These are phyloP conservation scores for Arctium lappa DNA, from an alignment of 129 eudicot genomes.

Conservation along the genomic window DNA sequence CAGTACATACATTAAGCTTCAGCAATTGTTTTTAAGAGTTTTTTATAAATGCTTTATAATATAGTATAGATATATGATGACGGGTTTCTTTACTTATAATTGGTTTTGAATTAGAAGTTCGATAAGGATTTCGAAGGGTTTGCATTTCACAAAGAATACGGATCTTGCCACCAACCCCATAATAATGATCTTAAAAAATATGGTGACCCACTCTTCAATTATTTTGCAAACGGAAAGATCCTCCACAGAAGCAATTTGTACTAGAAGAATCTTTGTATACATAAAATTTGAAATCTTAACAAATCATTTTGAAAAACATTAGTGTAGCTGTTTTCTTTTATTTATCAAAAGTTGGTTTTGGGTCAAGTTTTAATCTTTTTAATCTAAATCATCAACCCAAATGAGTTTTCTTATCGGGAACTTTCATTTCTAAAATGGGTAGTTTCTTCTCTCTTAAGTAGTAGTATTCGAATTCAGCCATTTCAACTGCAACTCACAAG, in stretches of 20 bases:
- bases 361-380: constrained; percentile 13
- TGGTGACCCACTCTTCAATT: constrained; percentile 41
- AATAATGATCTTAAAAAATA: constrained; percentile 25
- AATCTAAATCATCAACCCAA: constrained; percentile 12
- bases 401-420: background rate
- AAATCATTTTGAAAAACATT: background rate
- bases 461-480: background rate
- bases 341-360: background rate
- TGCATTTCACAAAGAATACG: constrained; percentile 26
- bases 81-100: background rate
- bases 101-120: background rate
- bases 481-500: background rate
- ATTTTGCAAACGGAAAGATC: constrained; percentile 25
- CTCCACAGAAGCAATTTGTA: constrained; percentile 8
- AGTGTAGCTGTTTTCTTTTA: background rate
- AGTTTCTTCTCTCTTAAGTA: background rate
- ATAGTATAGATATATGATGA: background rate
- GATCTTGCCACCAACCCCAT: constrained; percentile 26
- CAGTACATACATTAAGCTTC: too few species aligned
- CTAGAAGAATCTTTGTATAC: background rate
- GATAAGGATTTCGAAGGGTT: constrained; percentile 1
- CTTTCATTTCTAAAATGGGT: background rate
- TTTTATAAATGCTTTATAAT: too few species aligned
- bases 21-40: too few species aligned
- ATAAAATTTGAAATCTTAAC: background rate